Conservation (phyloP, 2,329 filamentous ascomycete genomes). For the Trichocomaceae sp. region DNA sequence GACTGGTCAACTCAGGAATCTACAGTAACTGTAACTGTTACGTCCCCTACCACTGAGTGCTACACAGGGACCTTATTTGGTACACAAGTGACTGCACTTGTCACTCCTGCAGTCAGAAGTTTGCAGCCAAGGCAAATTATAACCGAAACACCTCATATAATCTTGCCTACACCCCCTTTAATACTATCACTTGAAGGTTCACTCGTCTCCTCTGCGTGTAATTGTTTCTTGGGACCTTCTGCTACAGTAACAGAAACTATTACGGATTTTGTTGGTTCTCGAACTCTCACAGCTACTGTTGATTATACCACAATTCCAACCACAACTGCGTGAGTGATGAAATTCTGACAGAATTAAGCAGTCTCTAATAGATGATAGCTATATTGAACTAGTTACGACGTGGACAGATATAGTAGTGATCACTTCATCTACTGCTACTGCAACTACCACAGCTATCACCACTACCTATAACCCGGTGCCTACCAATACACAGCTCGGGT, state of each 20-base stretch:
- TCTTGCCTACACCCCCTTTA: neutral
- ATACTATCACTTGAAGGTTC: neutral
- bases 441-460: neutral
- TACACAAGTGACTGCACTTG: neutral
- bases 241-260: conserved; percentile 7
- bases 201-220: conserved; percentile 1
- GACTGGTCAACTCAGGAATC: neutral
- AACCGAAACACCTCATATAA: neutral
- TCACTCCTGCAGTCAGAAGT: neutral
- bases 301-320: conserved; percentile 5
- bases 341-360: neutral
- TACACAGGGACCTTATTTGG: conserved; percentile 3
- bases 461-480: conserved; percentile 4
- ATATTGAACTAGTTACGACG: neutral
- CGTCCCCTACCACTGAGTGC: conserved; percentile 7
- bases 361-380: neutral
- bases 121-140: neutral
- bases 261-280: conserved; percentile 5
- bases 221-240: conserved; percentile 6
- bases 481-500: neutral
- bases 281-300: conserved; percentile 5
- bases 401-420: conserved; percentile 2
- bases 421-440: neutral
- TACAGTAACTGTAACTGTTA: neutral
- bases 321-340: conserved; percentile 1